Evolutionary conservation across 495 filamentous ascomycete genomes (phyloP).

Genomic region (Elasticomyces elasticus): DNA sequence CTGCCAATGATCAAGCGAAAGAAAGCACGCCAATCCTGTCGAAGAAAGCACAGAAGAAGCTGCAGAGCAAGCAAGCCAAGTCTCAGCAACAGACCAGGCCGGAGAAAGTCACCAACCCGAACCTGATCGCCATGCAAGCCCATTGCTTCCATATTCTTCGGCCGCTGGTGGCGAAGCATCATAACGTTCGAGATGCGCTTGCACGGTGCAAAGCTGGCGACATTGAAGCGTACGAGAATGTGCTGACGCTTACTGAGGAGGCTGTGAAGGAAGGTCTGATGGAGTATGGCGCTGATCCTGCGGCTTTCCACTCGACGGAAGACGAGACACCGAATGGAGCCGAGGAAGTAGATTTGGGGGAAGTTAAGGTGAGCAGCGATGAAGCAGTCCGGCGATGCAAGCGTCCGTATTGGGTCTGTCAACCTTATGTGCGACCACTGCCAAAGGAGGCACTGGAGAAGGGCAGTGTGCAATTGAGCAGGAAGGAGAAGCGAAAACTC

Average conservation of each 20-base stretch:
- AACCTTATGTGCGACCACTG: constrained; percentile 78
- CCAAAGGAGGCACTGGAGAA: constrained; percentile 80
- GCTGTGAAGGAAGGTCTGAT: constrained; percentile 62
- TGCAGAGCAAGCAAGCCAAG: constrained; percentile 39
- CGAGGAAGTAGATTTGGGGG: constrained; percentile 26
- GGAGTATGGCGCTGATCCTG: constrained; percentile 49
- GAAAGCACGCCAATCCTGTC: neutral
- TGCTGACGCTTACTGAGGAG: constrained; percentile 56
- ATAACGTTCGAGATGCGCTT: constrained; percentile 70
- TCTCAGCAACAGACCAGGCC: constrained; percentile 31
- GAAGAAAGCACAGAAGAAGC: constrained; percentile 1
- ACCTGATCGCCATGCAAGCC: constrained; percentile 72
- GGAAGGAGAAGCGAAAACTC: constrained; percentile 39
- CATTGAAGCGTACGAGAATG: constrained; percentile 59
- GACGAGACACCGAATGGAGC: constrained; percentile 29
- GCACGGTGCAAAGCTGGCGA: constrained; percentile 56
- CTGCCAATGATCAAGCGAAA: neutral
- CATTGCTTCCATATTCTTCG: constrained; percentile 91
- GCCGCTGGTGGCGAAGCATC: constrained; percentile 64
- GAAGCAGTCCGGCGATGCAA: constrained; percentile 59
- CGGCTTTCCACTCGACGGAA: constrained; percentile 27
- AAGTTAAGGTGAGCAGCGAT: constrained; percentile 47
- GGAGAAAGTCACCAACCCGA: constrained; percentile 50
- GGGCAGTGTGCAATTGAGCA: constrained; percentile 61
- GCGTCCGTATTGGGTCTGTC: constrained; percentile 84